Percentiles rank a stretch among this genome's conserved stretches.
Conservation (phyloP, 106 monocot genomes). For the Ottelia alismoides region DNA sequence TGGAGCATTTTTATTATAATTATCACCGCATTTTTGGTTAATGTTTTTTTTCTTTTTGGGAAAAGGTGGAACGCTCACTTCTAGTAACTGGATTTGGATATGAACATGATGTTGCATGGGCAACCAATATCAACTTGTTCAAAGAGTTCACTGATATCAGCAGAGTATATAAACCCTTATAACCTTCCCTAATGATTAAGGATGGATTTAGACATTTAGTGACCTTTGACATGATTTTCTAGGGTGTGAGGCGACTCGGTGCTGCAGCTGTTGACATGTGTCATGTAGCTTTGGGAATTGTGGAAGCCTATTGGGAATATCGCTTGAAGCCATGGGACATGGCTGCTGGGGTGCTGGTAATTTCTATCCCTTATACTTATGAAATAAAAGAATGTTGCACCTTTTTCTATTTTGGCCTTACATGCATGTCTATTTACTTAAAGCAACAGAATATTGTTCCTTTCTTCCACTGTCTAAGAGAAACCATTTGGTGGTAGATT, state of each 20-base stretch:
- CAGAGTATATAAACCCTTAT: slow-evolving; percentile 82
- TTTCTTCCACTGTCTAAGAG: too few relatives aligned
- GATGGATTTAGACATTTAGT: too few relatives aligned
- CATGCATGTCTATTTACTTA: too few relatives aligned
- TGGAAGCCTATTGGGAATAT: slow-evolving; percentile 95
- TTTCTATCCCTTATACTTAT: too few relatives aligned
- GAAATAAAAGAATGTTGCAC: too few relatives aligned
- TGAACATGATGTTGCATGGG: slow-evolving; percentile 97
- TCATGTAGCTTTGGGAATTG: slow-evolving; percentile 90
- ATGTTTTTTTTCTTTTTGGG: too few relatives aligned
- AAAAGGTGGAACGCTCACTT: slow-evolving; percentile 91
- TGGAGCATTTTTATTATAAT: too few relatives aligned
- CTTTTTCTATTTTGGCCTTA: too few relatives aligned
- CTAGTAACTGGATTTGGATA: slow-evolving; percentile 98
- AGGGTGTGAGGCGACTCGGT: slow-evolving; percentile 96
- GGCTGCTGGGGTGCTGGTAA: slow-evolving; percentile 99
- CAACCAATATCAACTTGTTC: slow-evolving; percentile 86
- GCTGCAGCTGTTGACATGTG: slow-evolving; percentile 97
- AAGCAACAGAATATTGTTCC: too few relatives aligned
- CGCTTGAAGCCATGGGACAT: slow-evolving; percentile 99
- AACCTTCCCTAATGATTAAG: neutral
- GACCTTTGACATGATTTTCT: too few relatives aligned
- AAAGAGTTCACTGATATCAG: slow-evolving; percentile 90
- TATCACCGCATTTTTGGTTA: too few relatives aligned
- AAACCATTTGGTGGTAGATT: too few relatives aligned